A percentile compares a stretch with the other conserved stretches of the same genome.
These are phyloP conservation scores for Pseudocercospora fuligena DNA, from an alignment of 2,329 filamentous ascomycete genomes.

Conservation along the genomic window DNA sequence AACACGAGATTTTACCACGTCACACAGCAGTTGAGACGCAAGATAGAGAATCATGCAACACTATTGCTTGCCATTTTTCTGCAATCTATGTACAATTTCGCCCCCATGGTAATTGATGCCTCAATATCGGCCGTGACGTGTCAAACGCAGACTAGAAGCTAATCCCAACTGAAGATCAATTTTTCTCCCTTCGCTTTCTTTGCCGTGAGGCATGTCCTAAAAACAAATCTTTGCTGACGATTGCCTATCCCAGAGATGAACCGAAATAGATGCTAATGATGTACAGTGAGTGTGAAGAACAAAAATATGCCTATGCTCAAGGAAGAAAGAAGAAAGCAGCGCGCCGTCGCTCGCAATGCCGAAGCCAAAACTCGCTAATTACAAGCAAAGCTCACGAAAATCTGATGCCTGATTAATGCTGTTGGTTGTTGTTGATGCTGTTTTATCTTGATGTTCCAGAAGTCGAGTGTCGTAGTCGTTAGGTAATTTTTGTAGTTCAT, in stretches of 20 bases:
- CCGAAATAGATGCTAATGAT: background rate
- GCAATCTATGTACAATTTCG: background rate
- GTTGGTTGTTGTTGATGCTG: background rate
- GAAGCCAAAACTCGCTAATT: background rate
- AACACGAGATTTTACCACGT: background rate
- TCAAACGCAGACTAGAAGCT: too few species aligned
- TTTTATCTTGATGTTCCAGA: background rate
- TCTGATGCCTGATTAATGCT: conserved; percentile 1
- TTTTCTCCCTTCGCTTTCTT: background rate
- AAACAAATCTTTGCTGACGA: background rate
- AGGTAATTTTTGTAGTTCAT: background rate
- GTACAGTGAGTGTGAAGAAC: conserved; percentile 15
- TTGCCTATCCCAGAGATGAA: background rate
- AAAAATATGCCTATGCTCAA: conserved; percentile 6
- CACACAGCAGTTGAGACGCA: background rate
- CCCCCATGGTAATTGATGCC: background rate
- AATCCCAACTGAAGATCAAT: too few species aligned
- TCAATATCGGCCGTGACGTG: too few species aligned
- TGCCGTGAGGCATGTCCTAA: background rate
- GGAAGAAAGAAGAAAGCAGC: background rate
- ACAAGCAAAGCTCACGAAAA: background rate
- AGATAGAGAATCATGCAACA: background rate
- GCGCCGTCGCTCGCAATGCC: background rate
- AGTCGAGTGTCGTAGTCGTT: background rate
- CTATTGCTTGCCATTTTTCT: background rate